Conservation (phyloP, 2,329 filamentous ascomycete genomes). For the Colletotrichum sp. region DNA sequence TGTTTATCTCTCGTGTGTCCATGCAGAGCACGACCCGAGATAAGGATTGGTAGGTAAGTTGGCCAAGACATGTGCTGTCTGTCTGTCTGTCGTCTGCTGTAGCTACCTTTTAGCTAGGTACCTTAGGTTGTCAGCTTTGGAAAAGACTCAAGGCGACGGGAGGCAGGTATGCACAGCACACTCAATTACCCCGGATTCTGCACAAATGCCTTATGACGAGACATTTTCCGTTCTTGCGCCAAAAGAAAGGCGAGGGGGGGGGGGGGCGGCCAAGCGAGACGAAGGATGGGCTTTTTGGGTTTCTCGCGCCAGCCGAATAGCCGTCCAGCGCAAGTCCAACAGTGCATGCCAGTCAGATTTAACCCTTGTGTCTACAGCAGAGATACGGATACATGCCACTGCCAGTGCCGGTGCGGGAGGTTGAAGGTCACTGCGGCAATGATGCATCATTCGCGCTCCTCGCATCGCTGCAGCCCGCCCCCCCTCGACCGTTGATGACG, state of each 20-base stretch:
- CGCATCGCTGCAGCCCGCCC: neutral
- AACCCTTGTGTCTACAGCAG: neutral
- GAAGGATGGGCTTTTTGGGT: conserved; percentile 35
- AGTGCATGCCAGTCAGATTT: conserved; percentile 22
- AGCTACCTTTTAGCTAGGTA: neutral
- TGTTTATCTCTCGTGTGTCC: neutral
- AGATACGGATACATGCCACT: neutral
- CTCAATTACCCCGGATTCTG: conserved; percentile 10
- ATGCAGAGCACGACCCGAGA: neutral
- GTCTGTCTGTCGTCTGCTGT: neutral
- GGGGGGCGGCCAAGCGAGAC: conserved; percentile 37
- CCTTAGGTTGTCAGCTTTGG: neutral
- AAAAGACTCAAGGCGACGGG: neutral
- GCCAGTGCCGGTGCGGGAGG: conserved; percentile 9
- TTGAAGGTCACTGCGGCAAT: conserved; percentile 12
- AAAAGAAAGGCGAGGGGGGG: conserved; percentile 6
- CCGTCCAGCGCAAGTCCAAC: conserved; percentile 25
- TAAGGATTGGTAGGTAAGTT: neutral
- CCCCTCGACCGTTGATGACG: conserved; percentile 16
- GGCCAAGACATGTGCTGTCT: neutral
- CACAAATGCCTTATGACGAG: conserved; percentile 10
- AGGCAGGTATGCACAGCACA: neutral
- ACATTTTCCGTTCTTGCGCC: neutral
- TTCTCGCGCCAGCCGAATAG: conserved; percentile 39
- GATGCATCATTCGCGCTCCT: conserved; percentile 5